These are phyloP conservation scores for Orbilia brochopaga DNA, from an alignment of 2,329 filamentous ascomycete species.

Conservation along the genomic window DNA sequence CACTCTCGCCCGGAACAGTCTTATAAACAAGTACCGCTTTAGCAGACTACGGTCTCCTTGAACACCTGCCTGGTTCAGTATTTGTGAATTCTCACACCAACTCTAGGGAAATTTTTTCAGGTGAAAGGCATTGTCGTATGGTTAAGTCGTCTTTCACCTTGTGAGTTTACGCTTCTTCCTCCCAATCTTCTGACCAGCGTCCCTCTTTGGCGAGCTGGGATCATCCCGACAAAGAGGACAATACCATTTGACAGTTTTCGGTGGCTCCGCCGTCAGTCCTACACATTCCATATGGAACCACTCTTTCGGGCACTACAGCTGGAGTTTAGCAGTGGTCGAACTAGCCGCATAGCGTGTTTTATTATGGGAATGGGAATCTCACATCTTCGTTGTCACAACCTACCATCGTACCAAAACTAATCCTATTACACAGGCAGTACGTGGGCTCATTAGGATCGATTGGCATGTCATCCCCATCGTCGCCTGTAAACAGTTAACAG, in stretches of 20 bases:
- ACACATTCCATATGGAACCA: slow-evolving; percentile 87
- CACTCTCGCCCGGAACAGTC: no score
- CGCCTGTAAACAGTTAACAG: slow-evolving; percentile 59
- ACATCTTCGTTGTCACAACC: slow-evolving; percentile 79
- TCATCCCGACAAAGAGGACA: slow-evolving; percentile 77
- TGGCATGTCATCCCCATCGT: slow-evolving; percentile 71
- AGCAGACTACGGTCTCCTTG: no score
- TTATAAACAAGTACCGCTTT: no score
- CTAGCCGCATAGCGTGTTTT: not conserved
- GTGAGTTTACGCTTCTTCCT: slow-evolving; percentile 38
- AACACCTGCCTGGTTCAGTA: no score
- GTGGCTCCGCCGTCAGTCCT: slow-evolving; percentile 70
- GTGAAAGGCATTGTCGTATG: not conserved
- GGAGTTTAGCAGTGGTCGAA: slow-evolving; percentile 7
- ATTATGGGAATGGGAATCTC: slow-evolving; percentile 57
- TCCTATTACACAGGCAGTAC: slow-evolving; percentile 79
- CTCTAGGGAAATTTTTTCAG: not conserved
- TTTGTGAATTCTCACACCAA: not conserved
- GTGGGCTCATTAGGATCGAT: slow-evolving; percentile 77
- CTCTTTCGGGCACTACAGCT: slow-evolving; percentile 71
- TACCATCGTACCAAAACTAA: slow-evolving; percentile 84
- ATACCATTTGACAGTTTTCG: slow-evolving; percentile 80
- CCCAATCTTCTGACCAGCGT: slow-evolving; percentile 34
- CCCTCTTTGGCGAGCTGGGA: slow-evolving; percentile 60
- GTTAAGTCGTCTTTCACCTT: slow-evolving; percentile 8